phyloP scores from a whole-genome alignment of 176 grass and related monocot species.

The Paspalum notatum region DNA sequence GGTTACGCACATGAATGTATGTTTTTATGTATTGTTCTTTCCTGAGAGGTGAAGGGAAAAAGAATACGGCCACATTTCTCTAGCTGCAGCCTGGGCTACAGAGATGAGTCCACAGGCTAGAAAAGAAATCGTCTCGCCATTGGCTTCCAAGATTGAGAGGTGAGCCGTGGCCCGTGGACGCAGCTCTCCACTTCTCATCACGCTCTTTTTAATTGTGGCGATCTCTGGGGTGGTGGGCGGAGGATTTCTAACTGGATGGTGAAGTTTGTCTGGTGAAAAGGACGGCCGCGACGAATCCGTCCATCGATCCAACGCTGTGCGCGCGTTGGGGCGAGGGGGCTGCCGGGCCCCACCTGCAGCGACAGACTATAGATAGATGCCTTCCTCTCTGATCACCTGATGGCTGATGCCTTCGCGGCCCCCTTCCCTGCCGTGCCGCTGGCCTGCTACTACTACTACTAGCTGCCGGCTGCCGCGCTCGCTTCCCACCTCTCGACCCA shows the following conservation, averaged over 20 bases:
- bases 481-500: background rate
- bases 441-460: conserved; percentile 10
- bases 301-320: conserved; percentile 50
- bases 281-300: conserved; percentile 42
- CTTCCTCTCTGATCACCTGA: conserved; percentile 46
- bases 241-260: conserved; percentile 58
- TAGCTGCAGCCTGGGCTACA: background rate
- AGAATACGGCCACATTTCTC: background rate
- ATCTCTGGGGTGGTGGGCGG: conserved; percentile 50
- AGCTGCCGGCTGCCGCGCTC: background rate
- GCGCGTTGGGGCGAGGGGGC: conserved; percentile 28
- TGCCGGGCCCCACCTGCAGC: conserved; percentile 4
- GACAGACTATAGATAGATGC: conserved; percentile 49
- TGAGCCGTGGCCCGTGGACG: conserved; percentile 36
- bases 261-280: conserved; percentile 52
- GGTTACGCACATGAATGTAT: too few relatives aligned
- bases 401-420: conserved; percentile 34
- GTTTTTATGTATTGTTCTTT: too few relatives aligned
- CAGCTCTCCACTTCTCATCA: conserved; percentile 30
- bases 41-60: too few relatives aligned
- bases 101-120: background rate
- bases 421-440: background rate
- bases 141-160: conserved; percentile 29
- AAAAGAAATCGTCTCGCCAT: conserved; percentile 27
- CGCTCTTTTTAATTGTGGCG: conserved; percentile 34